Evolutionary conservation across 2,329 filamentous ascomycete species (phyloP), one percentile per base, ranked within the genome.

Genomic region (Fonsecaea pedrosoi): DNA sequence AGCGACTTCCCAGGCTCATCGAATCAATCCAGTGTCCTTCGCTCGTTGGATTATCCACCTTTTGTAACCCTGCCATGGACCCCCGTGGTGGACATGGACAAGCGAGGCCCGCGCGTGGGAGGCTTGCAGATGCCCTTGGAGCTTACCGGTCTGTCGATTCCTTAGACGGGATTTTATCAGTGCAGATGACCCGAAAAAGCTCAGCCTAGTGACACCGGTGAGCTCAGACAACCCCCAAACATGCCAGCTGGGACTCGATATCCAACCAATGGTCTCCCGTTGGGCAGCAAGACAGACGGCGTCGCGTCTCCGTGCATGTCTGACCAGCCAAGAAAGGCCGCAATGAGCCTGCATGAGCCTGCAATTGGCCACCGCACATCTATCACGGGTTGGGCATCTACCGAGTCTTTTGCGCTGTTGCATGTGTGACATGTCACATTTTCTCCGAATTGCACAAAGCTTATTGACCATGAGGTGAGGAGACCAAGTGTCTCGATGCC

Each of bases 351-450:
- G 38, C 54, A 58, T 59, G 59, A 30, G 8, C 37, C 37, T 59
- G 38, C 54, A 58, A 58, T 57, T 40, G 55, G 45, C 37, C 64
- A 25, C 32, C 48, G 37, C 25, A n/a, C n/a, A 25, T 65, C 48
- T 40, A 37, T 34, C 54, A 35, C 34, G 32, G 34, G 57, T 60
- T 64, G 53, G 48, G 57, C 60, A 57, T 38, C 34, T 45, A 54
- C 25, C 42, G 25, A 50, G 38, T 37, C 32, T 38, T 37, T 56
- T 54, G 45, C 37, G 48, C 4, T 21, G 25, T 53, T 58, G 60
- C 61, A 67, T 67, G 65, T 50, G 45, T 67, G 65, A 67, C 61
- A 54, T 61, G 62, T 61, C 60, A 61, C 45, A 60, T 35, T 48
- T 30, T 54, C 54, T 38, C 55, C 55, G 61, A 64, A 42, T 35